Percentiles rank a stretch among this genome's conserved stretches.
Conservation (phyloP, 2,329 filamentous ascomycete species). For the Ceratocystis alfenasii region DNA sequence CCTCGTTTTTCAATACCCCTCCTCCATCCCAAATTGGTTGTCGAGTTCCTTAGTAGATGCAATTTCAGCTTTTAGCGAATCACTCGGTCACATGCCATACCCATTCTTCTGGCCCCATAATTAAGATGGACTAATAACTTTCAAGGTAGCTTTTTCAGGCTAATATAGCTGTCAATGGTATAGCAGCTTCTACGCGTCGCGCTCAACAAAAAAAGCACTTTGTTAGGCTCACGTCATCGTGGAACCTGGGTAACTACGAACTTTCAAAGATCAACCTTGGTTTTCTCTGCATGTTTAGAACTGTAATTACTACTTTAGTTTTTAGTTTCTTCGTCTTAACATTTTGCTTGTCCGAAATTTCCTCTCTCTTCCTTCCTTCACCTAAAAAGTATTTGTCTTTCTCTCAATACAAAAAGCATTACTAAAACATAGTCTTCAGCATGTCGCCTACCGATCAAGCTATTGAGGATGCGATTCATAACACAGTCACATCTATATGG, state of each 20-base stretch:
- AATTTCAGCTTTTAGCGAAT: not conserved
- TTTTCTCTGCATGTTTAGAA: too few relatives aligned
- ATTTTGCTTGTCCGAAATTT: too few relatives aligned
- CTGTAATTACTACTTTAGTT: not conserved
- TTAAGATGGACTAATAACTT: not conserved
- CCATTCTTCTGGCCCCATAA: not conserved
- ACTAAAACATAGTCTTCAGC: not conserved
- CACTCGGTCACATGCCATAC: not conserved
- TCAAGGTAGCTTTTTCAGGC: not conserved
- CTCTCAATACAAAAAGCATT: conserved; percentile 3
- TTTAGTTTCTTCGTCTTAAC: not conserved
- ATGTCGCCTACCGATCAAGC: conserved; percentile 35
- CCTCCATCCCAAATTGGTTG: not conserved
- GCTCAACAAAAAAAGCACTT: not conserved
- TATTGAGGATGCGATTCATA: conserved; percentile 37
- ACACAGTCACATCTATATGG: conserved; percentile 38
- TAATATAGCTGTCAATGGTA: not conserved
- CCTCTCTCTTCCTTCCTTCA: not conserved
- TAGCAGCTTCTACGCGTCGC: not conserved
- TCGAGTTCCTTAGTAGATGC: not conserved
- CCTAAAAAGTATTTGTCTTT: not conserved
- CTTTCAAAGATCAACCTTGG: not conserved
- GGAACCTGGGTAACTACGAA: not conserved
- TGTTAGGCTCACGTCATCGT: not conserved
- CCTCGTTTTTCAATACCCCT: not conserved